Conservation (phyloP, 228 moss, liverwort and hornwort species). For the Sphagnum magellanicum region DNA sequence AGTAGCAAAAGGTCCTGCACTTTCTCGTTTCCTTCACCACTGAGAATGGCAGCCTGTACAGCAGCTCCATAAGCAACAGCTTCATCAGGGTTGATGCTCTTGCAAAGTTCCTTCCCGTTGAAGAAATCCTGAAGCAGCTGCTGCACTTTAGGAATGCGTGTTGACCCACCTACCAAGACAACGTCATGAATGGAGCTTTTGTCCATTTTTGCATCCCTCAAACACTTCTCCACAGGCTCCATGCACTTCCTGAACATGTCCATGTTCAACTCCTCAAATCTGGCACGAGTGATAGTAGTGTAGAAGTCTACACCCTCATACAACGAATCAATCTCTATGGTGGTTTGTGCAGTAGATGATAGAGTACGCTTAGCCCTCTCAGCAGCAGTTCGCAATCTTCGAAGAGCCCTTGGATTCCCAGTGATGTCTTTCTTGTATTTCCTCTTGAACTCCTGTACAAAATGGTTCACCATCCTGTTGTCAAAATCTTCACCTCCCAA, state of each 20-base stretch:
- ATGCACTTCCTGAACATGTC: conserved; percentile 48
- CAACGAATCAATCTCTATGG: conserved; percentile 33
- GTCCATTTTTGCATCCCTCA: conserved; percentile 45
- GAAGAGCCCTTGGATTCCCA: conserved; percentile 40
- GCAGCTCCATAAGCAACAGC: conserved; percentile 47
- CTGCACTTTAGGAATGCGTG: conserved; percentile 43
- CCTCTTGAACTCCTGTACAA: conserved; percentile 43
- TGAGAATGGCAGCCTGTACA: conserved; percentile 25
- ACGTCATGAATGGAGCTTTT: conserved; percentile 30
- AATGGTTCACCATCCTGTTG: conserved; percentile 43
- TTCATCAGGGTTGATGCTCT: conserved; percentile 48
- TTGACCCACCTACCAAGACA: conserved; percentile 44
- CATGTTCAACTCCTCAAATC: conserved; percentile 48
- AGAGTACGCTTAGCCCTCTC: conserved; percentile 52
- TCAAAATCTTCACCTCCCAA: conserved; percentile 62
- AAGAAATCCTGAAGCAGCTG: conserved; percentile 39
- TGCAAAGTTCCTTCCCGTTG: conserved; percentile 39
- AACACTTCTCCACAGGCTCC: conserved; percentile 49
- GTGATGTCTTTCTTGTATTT: conserved; percentile 63
- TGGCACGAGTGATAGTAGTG: conserved; percentile 37
- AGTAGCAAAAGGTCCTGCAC: conserved; percentile 30
- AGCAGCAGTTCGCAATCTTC: conserved; percentile 35
- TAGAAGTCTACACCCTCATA: conserved; percentile 46
- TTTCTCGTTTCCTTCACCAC: conserved; percentile 38
- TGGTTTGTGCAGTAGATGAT: conserved; percentile 28